Base-by-base conservation (phyloP, 768 basidiomycete species). In the Termitomyces sp. region DNA sequence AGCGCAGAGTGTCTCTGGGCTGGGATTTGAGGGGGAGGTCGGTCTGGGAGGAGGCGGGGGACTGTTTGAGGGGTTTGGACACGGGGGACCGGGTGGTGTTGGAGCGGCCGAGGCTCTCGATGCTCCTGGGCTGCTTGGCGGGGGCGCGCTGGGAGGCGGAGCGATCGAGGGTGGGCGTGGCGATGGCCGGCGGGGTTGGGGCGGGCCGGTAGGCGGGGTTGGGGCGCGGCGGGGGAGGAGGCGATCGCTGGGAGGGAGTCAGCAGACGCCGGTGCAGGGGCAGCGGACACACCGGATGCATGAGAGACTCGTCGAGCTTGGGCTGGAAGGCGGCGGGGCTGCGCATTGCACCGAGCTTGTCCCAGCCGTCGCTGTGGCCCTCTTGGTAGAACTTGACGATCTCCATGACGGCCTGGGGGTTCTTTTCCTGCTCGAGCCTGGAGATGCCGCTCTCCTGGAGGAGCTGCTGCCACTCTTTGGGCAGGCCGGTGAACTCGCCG, bases 311-410 rank as follows among this genome's bases (percentile, higher is more conserved):
- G 39, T 84, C 83, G 5, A 72, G 59, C 49, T 71, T 73, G 37
- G 69, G 32, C 49, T 70, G 72, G 56, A 74, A 56, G 10, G 43
- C 50, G n/a, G 71, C 81, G 10, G 49, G 39, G 14, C 48, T 16
- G 23, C 40, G 32, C 62, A 84, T 78, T 14, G 80, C 76, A 14
- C 85, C 88, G 71, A 92, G 80, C 78, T 93, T 94, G 71, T 89
- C 90, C 91, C 90, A 94, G 32, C 85, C 85, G 65, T 86, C 86
- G 57, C 83, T 82, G 58, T 85, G 81, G 35, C 88, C 84, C 71
- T 94, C 91, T 66, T 98, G 96, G 71, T 97, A 98, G 74, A 98
- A 98, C 67, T 95, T 94, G 70, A 99, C 96, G 60, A 98, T 96
- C 67, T 98, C 97, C 85, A 95, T 94, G 59, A 98, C 94, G 3